These are phyloP conservation scores for Mikania micrantha DNA, from an alignment of 129 eudicot species.

Conservation along the genomic window DNA sequence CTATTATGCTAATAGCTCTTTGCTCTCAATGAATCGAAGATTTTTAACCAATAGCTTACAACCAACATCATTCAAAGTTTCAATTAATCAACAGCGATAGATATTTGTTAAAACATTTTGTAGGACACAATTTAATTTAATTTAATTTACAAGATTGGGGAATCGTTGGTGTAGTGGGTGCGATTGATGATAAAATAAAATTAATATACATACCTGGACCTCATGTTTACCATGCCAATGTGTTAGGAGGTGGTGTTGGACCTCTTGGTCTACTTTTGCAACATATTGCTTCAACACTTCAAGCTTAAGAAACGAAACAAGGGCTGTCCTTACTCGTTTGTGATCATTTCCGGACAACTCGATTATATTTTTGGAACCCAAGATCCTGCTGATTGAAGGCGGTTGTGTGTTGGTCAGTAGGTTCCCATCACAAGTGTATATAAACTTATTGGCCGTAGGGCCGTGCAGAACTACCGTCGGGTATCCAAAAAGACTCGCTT, in stretches of 20 bases:
- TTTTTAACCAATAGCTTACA: too few species aligned
- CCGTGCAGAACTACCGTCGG: slow-evolving; percentile 30
- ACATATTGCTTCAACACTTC: slow-evolving; percentile 35
- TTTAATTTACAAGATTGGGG: too few species aligned
- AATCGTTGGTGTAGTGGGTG: too few species aligned
- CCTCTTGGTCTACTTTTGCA: slow-evolving; percentile 37
- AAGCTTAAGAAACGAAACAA: slow-evolving; percentile 33
- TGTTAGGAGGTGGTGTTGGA: slow-evolving; percentile 25
- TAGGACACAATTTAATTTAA: too few species aligned
- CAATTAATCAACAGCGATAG: too few species aligned
- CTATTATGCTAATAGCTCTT: too few species aligned
- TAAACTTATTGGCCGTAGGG: slow-evolving; percentile 35
- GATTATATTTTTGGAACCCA: slow-evolving; percentile 21
- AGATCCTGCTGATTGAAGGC: slow-evolving; percentile 21
- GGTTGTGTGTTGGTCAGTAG: slow-evolving; percentile 26
- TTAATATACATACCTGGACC: slow-evolving; percentile 19
- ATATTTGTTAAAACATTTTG: too few species aligned
- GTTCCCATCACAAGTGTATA: slow-evolving; percentile 27
- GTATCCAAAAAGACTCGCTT: slow-evolving; percentile 26
- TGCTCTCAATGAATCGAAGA: too few species aligned
- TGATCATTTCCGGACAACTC: slow-evolving; percentile 37
- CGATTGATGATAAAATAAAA: too few species aligned
- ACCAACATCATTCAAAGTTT: too few species aligned
- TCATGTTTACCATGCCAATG: slow-evolving; percentile 31
- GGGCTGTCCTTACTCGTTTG: slow-evolving; percentile 34